Percentiles rank a stretch among this genome's conserved stretches.
These are phyloP conservation scores for Taiwanofungus camphoratus DNA, from an alignment of 1,284 basidiomycete genomes.

Conservation along the genomic window DNA sequence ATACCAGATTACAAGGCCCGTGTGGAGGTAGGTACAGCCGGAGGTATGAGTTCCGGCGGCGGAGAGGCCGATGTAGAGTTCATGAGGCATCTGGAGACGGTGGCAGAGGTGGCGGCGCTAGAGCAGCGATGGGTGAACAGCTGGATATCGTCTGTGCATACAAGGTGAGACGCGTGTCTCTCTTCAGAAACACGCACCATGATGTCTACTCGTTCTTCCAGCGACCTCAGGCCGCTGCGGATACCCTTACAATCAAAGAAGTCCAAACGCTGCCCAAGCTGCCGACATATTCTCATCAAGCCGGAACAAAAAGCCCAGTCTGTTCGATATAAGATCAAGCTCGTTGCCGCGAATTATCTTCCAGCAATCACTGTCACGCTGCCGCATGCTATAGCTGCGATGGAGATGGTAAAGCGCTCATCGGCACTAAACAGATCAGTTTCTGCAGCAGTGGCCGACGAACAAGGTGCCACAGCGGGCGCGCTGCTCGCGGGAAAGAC, in stretches of 20 bases:
- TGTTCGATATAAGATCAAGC: conserved; percentile 94
- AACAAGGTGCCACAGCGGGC: conserved; percentile 32
- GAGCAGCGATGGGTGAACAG: conserved; percentile 80
- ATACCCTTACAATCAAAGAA: conserved; percentile 91
- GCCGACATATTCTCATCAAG: conserved; percentile 95
- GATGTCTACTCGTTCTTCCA: conserved; percentile 27
- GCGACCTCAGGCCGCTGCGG: conserved; percentile 79
- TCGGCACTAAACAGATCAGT: conserved; percentile 37
- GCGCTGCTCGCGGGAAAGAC: conserved; percentile 68
- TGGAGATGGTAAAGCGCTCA: conserved; percentile 42
- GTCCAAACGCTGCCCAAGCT: conserved; percentile 91
- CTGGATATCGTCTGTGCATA: conserved; percentile 66
- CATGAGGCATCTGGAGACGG: conserved; percentile 54
- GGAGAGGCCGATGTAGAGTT: conserved; percentile 69
- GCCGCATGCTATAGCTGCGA: conserved; percentile 44
- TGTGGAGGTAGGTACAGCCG: conserved; percentile 53
- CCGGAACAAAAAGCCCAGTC: conserved; percentile 96
- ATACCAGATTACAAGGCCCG: conserved; percentile 68
- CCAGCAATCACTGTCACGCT: conserved; percentile 78
- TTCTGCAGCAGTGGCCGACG: conserved; percentile 34
- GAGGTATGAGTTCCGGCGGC: conserved; percentile 47
- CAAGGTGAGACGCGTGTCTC: conserved; percentile 52
- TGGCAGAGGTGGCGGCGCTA: conserved; percentile 62
- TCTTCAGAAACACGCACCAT: no score
- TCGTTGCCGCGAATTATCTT: conserved; percentile 90